phyloP scores from a whole-genome alignment of 2,329 filamentous ascomycete species.

The Colletotrichum sp. region DNA sequence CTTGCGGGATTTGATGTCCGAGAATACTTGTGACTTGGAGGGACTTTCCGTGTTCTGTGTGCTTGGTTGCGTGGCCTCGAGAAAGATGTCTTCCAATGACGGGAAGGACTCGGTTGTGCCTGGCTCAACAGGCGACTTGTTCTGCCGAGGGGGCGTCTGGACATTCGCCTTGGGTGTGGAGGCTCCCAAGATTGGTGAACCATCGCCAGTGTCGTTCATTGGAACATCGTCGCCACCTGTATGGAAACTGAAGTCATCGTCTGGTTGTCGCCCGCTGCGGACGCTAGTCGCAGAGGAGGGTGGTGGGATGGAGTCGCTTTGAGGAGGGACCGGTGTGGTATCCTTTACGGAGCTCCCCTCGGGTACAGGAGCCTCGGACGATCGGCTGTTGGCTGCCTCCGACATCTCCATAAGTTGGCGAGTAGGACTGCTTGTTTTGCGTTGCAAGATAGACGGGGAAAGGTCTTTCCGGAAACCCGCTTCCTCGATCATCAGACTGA shows the following conservation, averaged over 20 bases:
- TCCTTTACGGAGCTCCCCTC: slow-evolving; percentile 4
- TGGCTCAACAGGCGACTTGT: slow-evolving; percentile 8
- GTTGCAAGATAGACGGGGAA: slow-evolving; percentile 38
- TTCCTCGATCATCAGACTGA: slow-evolving; percentile 50
- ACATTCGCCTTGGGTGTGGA: not conserved
- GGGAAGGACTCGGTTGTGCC: slow-evolving; percentile 33
- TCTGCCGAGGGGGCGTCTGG: not conserved
- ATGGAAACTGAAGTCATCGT: slow-evolving; percentile 43
- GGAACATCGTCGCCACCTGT: slow-evolving; percentile 33
- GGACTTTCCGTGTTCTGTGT: slow-evolving; percentile 33
- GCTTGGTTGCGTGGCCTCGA: slow-evolving; percentile 42
- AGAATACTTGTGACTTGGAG: slow-evolving; percentile 29
- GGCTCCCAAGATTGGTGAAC: not conserved
- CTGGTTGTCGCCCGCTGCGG: slow-evolving; percentile 55
- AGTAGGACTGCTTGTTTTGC: slow-evolving; percentile 32
- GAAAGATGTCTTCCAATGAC: slow-evolving; percentile 41
- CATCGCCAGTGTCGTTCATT: not conserved
- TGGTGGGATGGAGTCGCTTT: slow-evolving; percentile 17
- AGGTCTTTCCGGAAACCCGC: slow-evolving; percentile 52
- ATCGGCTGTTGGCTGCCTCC: not conserved
- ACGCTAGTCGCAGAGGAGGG: slow-evolving; percentile 45
- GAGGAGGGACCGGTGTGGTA: not conserved
- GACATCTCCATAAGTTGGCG: slow-evolving; percentile 31
- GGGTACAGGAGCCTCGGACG: slow-evolving; percentile 11
- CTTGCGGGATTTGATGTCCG: slow-evolving; percentile 29